Evolutionary conservation across 2,329 filamentous ascomycete genomes (phyloP), one percentile per base, ranked within the genome.

Genomic region (Madurella mycetomatis): DNA sequence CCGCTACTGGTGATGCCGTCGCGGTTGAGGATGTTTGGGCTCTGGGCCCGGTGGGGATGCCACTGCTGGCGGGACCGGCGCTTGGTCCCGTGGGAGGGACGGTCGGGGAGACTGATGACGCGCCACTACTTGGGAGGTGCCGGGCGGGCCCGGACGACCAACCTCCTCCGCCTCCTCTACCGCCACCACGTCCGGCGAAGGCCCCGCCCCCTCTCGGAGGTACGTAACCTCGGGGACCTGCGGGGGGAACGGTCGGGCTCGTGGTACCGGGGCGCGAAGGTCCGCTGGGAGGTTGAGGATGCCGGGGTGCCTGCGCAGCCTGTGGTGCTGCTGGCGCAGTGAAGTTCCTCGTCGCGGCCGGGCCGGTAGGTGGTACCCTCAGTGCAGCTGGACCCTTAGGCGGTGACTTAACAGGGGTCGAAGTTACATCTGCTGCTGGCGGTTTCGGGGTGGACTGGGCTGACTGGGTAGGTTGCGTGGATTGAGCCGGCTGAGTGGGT

Each of bases 351-450:
- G 63, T 62, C 30, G 64, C 64, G 15, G 66, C 62, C 0, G 75
- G 74, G 1, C 74, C 78, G 0, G 75, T 80, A 2, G 79, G 78
- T 17, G 78, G 76, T 12, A 71, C 73, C 57, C 79, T 73, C 16
- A 81, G 67, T 13, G 78, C 79, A 12, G 80, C 78, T 30, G 80
- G 80, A 0, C 79, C 80, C 49, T 78, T 76, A 2, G 80, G 80
- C 12, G 80, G 80, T 16, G 80, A 81, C 58, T 71, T 71, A 13
- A 66, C 30, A 66, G 72, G 53, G 61, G 66, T 37, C 55, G 66
- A 30, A 53, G 61, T 44, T 62, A 61, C 39, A 62, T 68, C 43
- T 62, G 62, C 57, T 18, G 54, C 54, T 17, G 55, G 56, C 32
- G 61, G 47, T 55, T 62, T 47, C 54, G 59, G 16, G 47, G 60